phyloP scores from a whole-genome alignment of 129 eudicot species.

The Centella asiatica region DNA sequence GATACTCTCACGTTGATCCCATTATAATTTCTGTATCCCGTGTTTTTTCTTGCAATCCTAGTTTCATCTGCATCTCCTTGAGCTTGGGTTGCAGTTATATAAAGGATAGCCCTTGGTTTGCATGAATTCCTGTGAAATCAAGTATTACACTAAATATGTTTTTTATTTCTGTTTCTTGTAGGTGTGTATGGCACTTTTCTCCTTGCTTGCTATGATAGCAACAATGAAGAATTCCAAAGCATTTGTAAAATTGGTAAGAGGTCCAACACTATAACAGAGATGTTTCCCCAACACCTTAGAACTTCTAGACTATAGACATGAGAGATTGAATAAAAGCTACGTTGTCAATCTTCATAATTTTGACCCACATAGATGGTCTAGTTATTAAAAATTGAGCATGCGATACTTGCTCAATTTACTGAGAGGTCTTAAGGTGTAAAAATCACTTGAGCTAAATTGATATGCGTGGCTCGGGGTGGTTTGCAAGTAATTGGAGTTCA shows the following conservation, averaged over 20 bases:
- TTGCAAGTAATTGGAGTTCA: no score
- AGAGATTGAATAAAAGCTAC: no score
- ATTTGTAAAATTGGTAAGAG: slow-evolving; percentile 77
- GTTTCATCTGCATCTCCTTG: neutral
- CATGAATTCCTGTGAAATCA: no score
- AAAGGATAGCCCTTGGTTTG: neutral
- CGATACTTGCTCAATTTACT: no score
- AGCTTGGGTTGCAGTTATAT: neutral
- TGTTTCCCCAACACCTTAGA: neutral
- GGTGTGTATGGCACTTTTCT: slow-evolving; percentile 92
- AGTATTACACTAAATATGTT: neutral
- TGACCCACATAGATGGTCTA: no score
- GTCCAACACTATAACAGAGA: neutral
- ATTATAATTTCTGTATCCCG: neutral
- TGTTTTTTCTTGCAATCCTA: neutral
- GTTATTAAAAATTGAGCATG: no score
- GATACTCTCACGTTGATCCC: neutral
- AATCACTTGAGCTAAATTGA: no score
- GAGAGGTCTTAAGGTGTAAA: no score
- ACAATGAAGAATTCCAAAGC: slow-evolving; percentile 76
- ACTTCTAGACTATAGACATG: neutral
- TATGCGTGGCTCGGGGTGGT: no score
- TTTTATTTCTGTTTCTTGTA: slow-evolving; percentile 4
- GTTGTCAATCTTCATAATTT: no score
- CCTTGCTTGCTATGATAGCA: slow-evolving; percentile 85